Conservation (phyloP, 208 protist species). For the Acanthamoeba healyi region DNA sequence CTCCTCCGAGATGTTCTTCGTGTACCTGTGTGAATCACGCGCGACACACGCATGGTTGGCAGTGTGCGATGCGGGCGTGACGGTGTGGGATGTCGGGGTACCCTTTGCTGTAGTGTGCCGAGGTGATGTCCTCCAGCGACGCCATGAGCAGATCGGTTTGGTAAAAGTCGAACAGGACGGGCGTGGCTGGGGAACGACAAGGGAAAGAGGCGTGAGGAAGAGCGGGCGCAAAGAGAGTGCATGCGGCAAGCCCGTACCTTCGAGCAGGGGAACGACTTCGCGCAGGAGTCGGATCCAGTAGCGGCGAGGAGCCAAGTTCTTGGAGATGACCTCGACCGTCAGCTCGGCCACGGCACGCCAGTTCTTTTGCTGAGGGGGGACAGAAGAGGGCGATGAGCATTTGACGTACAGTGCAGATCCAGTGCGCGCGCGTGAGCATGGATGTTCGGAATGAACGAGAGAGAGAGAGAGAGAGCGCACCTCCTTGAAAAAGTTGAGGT, state of each 20-base stretch:
- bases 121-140: conserved; percentile 63
- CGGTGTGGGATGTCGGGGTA: background rate
- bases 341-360: conserved; percentile 39
- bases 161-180: conserved; percentile 50
- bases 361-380: background rate
- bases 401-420: background rate
- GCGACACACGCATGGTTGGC: background rate
- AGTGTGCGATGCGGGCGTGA: background rate
- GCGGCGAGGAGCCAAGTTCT: conserved; percentile 54
- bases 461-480: conserved; percentile 2
- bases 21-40: background rate
- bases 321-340: conserved; percentile 50
- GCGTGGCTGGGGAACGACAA: background rate
- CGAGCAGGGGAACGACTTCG: conserved; percentile 66
- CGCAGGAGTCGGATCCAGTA: conserved; percentile 73
- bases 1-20: conserved; percentile 21
- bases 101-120: conserved; percentile 67
- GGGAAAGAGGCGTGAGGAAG: background rate
- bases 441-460: background rate
- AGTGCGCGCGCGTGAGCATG: background rate
- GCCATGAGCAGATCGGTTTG: conserved; percentile 63
- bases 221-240: background rate
- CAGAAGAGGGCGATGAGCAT: background rate
- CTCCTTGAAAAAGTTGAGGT: conserved; percentile 35
- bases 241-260: too few relatives aligned